Conservation (phyloP, 768 basidiomycete species). For the Suillus sp. region DNA sequence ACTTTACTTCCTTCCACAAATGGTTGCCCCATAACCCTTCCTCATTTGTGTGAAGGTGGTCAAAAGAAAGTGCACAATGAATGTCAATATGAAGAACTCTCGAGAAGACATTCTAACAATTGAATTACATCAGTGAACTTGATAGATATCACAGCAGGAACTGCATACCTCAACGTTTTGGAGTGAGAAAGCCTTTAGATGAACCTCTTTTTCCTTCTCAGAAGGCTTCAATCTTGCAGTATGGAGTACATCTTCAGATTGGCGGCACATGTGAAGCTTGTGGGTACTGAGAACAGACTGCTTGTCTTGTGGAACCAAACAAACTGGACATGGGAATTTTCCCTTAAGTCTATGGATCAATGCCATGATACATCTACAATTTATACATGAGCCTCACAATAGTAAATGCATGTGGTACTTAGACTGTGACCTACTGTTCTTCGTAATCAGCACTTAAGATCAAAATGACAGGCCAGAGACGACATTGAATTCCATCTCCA, state of each 20-base stretch:
- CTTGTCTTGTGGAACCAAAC: slow-evolving; percentile 34
- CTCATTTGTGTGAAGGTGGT: slow-evolving; percentile 16
- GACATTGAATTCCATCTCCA: slow-evolving; percentile 30
- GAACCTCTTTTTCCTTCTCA: slow-evolving; percentile 20
- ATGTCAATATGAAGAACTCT: not conserved
- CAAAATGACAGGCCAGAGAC: slow-evolving; percentile 32
- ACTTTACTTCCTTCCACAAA: slow-evolving; percentile 10
- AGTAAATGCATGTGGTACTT: slow-evolving; percentile 14
- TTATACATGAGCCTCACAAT: not conserved
- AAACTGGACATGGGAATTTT: slow-evolving; percentile 40
- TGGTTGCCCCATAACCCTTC: slow-evolving; percentile 17
- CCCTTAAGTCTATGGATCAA: slow-evolving; percentile 32
- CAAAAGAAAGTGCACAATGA: slow-evolving; percentile 17
- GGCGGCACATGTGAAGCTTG: slow-evolving; percentile 20
- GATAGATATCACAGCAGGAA: not conserved
- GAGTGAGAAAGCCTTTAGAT: slow-evolving; percentile 17
- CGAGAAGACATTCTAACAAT: slow-evolving; percentile 37
- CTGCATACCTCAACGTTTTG: slow-evolving; percentile 20
- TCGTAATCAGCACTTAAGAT: slow-evolving; percentile 46
- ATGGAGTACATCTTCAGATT: not conserved
- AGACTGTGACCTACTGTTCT: slow-evolving; percentile 36
- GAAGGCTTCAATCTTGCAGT: slow-evolving; percentile 17
- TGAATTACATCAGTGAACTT: slow-evolving; percentile 2
- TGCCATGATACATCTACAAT: slow-evolving; percentile 37
- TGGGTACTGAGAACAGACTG: slow-evolving; percentile 19